phyloP scores from a whole-genome alignment of 306 rosid species.

The Glycine latifolia region DNA sequence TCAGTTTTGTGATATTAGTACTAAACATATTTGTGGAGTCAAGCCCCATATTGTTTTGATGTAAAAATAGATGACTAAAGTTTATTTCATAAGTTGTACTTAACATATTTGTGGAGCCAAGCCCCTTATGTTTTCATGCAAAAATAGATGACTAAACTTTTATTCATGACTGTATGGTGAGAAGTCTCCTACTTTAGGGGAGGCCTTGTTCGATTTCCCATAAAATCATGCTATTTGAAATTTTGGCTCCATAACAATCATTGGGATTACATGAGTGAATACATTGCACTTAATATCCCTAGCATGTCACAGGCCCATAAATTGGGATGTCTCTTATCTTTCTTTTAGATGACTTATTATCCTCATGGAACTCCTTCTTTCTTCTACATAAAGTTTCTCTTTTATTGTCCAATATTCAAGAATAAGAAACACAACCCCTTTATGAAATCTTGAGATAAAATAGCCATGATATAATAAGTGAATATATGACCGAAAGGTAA shows the following conservation, averaged over 20 bases:
- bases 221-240: conserved; percentile 7
- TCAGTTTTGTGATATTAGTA: too few relatives aligned
- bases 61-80: too few relatives aligned
- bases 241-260: background rate
- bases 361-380: background rate
- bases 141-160: too few relatives aligned
- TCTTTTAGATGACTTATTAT: conserved; percentile 16
- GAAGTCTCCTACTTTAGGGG: too few relatives aligned
- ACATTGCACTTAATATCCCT: conserved; percentile 19
- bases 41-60: too few relatives aligned
- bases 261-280: background rate
- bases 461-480: conserved; percentile 3
- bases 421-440: conserved; percentile 15
- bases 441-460: conserved; percentile 28
- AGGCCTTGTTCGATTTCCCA: too few relatives aligned
- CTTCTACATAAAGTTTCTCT: background rate
- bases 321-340: conserved; percentile 31
- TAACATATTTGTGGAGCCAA: too few relatives aligned
- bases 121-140: too few relatives aligned
- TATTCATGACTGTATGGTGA: too few relatives aligned
- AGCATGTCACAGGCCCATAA: background rate
- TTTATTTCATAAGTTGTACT: too few relatives aligned
- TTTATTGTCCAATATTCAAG: conserved; percentile 1
- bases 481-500: conserved; percentile 33
- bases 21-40: too few relatives aligned